phyloP scores from a whole-genome alignment of 768 basidiomycete species.

The Zangia roseola region DNA sequence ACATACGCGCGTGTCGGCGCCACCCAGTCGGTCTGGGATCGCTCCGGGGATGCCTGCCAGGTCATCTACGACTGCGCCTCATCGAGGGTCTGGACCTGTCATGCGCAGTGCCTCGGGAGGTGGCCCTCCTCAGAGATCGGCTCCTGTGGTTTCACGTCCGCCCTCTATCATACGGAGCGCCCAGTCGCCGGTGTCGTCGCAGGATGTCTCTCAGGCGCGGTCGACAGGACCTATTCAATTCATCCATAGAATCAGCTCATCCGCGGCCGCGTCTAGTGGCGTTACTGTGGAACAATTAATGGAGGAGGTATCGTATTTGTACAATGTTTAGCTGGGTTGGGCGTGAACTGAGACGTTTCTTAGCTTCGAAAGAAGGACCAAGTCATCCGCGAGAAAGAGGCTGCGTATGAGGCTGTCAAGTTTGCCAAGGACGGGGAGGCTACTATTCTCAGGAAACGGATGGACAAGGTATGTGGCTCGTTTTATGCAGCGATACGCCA shows the following conservation, averaged over 20 bases:
- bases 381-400: slow-evolving; percentile 45
- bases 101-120: slow-evolving; percentile 9
- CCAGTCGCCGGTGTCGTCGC: slow-evolving; percentile 20
- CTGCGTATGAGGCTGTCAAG: slow-evolving; percentile 45
- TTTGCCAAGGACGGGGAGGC: slow-evolving; percentile 72
- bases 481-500: background rate
- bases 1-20: slow-evolving; percentile 13
- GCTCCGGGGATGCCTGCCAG: slow-evolving; percentile 10
- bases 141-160: slow-evolving; percentile 10
- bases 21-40: slow-evolving; percentile 12
- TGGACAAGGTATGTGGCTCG: slow-evolving; percentile 54
- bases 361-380: slow-evolving; percentile 54
- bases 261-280: background rate
- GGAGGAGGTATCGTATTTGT: slow-evolving; percentile 43
- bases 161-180: slow-evolving; percentile 8
- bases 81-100: slow-evolving; percentile 12
- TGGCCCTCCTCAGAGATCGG: slow-evolving; percentile 8
- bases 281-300: slow-evolving; percentile 29
- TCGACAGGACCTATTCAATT: slow-evolving; percentile 10
- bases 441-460: slow-evolving; percentile 57
- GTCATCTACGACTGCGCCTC: slow-evolving; percentile 6
- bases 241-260: slow-evolving; percentile 2
- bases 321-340: slow-evolving; percentile 3
- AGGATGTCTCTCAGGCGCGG: slow-evolving; percentile 15
- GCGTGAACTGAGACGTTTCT: slow-evolving; percentile 7